phyloP scores from a whole-genome alignment of 2,329 filamentous ascomycete genomes.

The Calonectria leucothoes region DNA sequence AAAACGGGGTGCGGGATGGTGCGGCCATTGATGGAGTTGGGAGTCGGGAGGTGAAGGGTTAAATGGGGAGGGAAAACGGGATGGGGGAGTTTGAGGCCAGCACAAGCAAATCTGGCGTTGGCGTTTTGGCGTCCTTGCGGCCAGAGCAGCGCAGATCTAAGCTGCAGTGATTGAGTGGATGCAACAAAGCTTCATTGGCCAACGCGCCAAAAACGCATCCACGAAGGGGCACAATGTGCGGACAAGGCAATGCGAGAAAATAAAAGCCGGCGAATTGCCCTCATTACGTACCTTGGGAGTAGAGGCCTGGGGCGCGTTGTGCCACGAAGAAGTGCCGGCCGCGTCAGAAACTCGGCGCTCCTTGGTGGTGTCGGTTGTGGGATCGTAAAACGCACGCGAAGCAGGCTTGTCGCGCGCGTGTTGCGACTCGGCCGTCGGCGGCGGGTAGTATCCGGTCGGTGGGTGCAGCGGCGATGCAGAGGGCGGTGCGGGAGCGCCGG shows the following conservation, averaged over 20 bases:
- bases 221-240: conserved; percentile 10
- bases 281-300: conserved; percentile 61
- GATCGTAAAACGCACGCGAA: conserved; percentile 64
- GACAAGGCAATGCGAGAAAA: conserved; percentile 17
- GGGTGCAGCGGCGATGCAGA: conserved; percentile 58
- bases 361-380: conserved; percentile 61
- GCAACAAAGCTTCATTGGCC: conserved; percentile 11
- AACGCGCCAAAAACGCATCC: conserved; percentile 12
- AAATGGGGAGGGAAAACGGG: conserved; percentile 17
- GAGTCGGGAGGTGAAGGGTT: conserved; percentile 22
- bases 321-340: conserved; percentile 53
- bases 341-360: conserved; percentile 59
- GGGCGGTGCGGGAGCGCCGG: conserved; percentile 39
- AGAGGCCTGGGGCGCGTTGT: conserved; percentile 54
- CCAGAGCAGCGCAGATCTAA: conserved; percentile 6
- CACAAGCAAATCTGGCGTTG: conserved; percentile 29
- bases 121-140: conserved; percentile 26
- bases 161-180: neutral
- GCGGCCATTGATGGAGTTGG: conserved; percentile 38
- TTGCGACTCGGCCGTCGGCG: conserved; percentile 45
- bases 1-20: conserved; percentile 27
- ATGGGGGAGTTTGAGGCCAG: conserved; percentile 28
- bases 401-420: conserved; percentile 53
- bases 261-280: conserved; percentile 45
- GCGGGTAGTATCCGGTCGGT: conserved; percentile 55